phyloP scores from a whole-genome alignment of 2,329 filamentous ascomycete species.

The Cercospora sp. region DNA sequence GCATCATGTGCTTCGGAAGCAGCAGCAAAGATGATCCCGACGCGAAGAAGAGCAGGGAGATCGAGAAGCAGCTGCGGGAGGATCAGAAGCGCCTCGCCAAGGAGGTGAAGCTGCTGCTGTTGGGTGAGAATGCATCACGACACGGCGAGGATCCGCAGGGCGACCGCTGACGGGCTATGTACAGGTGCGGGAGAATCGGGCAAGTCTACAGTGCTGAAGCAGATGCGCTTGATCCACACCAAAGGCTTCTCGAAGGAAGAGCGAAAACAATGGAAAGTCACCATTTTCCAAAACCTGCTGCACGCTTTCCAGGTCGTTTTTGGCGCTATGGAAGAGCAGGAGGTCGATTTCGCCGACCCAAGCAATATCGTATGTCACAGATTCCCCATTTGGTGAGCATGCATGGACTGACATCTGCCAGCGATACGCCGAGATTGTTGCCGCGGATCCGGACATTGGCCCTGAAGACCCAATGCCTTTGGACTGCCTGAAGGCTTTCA shows the following conservation, averaged over 20 bases:
- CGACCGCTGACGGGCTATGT: not conserved
- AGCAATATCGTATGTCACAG: constrained; percentile 70
- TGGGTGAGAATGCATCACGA: constrained; percentile 60
- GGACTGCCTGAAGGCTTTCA: constrained; percentile 78
- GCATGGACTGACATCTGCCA: constrained; percentile 47
- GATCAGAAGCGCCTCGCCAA: constrained; percentile 85
- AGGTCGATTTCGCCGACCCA: constrained; percentile 73
- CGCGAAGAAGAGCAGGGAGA: constrained; percentile 61
- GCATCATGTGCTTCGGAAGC: constrained; percentile 54
- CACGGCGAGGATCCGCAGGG: not conserved
- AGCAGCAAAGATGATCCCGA: constrained; percentile 50
- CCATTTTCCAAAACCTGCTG: constrained; percentile 92
- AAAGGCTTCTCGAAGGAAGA: constrained; percentile 88
- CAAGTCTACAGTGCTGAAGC: constrained; percentile 95
- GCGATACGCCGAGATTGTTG: constrained; percentile 76
- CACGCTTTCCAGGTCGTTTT: constrained; percentile 88
- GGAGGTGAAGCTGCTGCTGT: constrained; percentile 89
- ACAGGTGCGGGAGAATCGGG: constrained; percentile 90
- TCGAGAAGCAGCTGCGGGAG: constrained; percentile 79
- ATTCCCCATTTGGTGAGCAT: constrained; percentile 63
- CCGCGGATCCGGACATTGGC: constrained; percentile 78
- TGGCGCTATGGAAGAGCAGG: constrained; percentile 85
- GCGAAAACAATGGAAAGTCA: constrained; percentile 88
- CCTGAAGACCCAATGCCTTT: constrained; percentile 76
- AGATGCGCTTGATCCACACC: constrained; percentile 97